Evolutionary conservation across 179 eudicot species (phyloP), one percentile per base, ranked within the genome.

Genomic region (Pouteria campechiana): DNA sequence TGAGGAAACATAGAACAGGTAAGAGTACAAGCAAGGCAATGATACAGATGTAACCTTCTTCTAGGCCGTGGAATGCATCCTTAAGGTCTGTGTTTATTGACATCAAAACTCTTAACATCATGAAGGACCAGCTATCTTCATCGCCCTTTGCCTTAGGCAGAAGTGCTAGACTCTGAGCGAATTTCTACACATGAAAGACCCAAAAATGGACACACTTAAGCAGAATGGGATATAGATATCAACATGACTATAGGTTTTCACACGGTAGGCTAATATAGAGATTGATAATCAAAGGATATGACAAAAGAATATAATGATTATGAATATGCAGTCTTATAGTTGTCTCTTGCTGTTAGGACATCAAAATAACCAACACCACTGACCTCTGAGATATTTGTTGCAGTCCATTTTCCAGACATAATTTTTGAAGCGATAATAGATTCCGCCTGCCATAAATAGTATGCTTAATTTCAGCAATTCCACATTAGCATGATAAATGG

Each of bases 131-230:
- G 73, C 92, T 83, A 36, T 69, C 81, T 60, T 60, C 88, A 52
- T 86, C 96, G 52, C 92, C 96, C 58, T 51, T 77, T 45, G 94
- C 70, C 57, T 75, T 86, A 37, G 98, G 94, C 64, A 90, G 94
- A 52, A 65, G 56, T 25, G 96, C 83, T 61, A 90, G 68, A 69
- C 84, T 76, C 60, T 47, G 64, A 28, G 76, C 75, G 32, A 90
- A 78, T 41, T 79, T 89, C 98, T 86, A 72, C 45, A 50, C 21
- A 64, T 7, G 19, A 40, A 60, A 42, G n/a, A n/a, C 55, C 23
- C 45, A 57, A 56, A 32, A 51, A 23, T 33, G 41, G 32, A n/a
- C 30, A 3, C 32, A 19, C 9, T 25, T 41, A 1, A 21, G 21
- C 12, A 6, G 31, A 17, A 47, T 23, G 7, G 7, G 19, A 51